A percentile compares a stretch with the other conserved stretches of the same genome.
phyloP scores from a whole-genome alignment of 1,139 yeast species.

The Diutina sp. region DNA sequence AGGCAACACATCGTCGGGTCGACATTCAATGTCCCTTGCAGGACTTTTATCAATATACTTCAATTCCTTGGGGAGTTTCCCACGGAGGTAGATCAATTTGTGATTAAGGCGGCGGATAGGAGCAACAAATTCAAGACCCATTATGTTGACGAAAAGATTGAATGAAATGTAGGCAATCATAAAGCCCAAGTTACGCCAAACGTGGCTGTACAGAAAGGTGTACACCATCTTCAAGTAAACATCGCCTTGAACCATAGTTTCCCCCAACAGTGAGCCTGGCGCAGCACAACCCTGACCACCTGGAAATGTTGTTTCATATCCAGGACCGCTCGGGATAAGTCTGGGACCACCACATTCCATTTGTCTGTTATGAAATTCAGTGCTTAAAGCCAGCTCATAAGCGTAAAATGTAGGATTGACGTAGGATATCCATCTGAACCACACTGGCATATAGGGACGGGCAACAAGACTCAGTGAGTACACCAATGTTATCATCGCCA shows the following conservation, averaged over 20 bases:
- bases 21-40: constrained; percentile 3
- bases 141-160: constrained; percentile 10
- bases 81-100: constrained; percentile 41
- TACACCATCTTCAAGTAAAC: constrained; percentile 29
- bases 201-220: constrained; percentile 30
- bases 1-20: constrained; percentile 7
- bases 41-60: neutral
- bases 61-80: constrained; percentile 26
- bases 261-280: constrained; percentile 20
- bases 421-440: constrained; percentile 55
- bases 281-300: constrained; percentile 6
- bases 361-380: constrained; percentile 42
- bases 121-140: neutral
- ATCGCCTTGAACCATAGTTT: constrained; percentile 33
- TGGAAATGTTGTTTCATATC: constrained; percentile 14
- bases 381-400: constrained; percentile 40
- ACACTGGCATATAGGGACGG: constrained; percentile 46
- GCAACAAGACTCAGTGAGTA: constrained; percentile 48
- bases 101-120: constrained; percentile 37
- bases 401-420: constrained; percentile 44
- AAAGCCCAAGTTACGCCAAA: constrained; percentile 59
- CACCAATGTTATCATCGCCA: constrained; percentile 33
- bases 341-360: constrained; percentile 33
- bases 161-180: constrained; percentile 13
- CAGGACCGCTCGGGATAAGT: constrained; percentile 40